Percentiles rank a stretch among this genome's conserved stretches.
phyloP scores from a whole-genome alignment of 805 yeast species.

The Starmerella bombicola region DNA sequence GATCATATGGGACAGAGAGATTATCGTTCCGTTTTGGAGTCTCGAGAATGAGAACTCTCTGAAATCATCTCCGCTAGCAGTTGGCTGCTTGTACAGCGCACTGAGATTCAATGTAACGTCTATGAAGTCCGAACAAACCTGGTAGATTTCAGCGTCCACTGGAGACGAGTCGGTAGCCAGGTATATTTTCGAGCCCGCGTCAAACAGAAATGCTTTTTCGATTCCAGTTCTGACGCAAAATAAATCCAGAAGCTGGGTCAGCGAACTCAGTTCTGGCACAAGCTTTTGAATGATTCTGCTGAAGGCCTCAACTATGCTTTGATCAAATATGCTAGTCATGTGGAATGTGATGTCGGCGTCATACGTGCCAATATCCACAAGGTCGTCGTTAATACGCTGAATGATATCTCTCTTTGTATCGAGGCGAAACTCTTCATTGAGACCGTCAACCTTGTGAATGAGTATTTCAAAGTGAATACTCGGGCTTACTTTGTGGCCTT shows the following conservation, averaged over 20 bases:
- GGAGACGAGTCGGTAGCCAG: slow-evolving; percentile 95
- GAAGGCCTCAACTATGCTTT: slow-evolving; percentile 89
- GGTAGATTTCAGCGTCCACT: slow-evolving; percentile 88
- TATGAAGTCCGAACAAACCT: slow-evolving; percentile 92
- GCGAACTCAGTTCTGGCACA: slow-evolving; percentile 73
- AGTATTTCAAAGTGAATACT: slow-evolving; percentile 78
- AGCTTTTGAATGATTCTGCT: slow-evolving; percentile 85
- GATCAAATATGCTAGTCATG: slow-evolving; percentile 87
- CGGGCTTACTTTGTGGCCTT: slow-evolving; percentile 76
- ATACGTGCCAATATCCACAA: slow-evolving; percentile 76
- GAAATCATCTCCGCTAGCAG: slow-evolving; percentile 4
- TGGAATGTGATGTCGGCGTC: slow-evolving; percentile 87
- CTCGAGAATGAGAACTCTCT: slow-evolving; percentile 32
- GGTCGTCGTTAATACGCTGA: slow-evolving; percentile 90
- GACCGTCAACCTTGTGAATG: slow-evolving; percentile 91
- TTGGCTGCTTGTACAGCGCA: slow-evolving; percentile 25
- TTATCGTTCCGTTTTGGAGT: slow-evolving; percentile 69
- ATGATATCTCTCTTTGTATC: slow-evolving; percentile 94
- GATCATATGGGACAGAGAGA: slow-evolving; percentile 82
- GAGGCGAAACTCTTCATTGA: slow-evolving; percentile 81
- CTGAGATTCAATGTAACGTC: slow-evolving; percentile 87
- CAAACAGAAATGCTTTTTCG: slow-evolving; percentile 87
- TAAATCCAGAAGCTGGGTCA: slow-evolving; percentile 80
- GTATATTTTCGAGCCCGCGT: slow-evolving; percentile 81
- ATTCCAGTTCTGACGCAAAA: slow-evolving; percentile 79